Base-by-base conservation (phyloP, 2,329 filamentous ascomycete species). In the Diaporthe batatas region DNA sequence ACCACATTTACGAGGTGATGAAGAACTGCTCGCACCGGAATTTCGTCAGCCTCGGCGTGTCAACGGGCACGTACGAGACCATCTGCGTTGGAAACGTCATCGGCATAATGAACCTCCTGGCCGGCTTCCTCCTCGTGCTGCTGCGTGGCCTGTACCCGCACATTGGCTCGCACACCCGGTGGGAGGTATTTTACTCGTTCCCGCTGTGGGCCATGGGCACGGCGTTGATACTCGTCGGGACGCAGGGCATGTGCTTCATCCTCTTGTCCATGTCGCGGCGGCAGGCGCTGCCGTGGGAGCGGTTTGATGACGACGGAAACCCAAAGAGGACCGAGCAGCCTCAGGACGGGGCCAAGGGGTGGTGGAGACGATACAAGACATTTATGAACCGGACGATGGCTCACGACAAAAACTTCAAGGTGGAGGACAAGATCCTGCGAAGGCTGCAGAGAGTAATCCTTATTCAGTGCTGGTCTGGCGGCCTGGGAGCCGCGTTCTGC, bases 11-110 rank as follows among this genome's bases (percentile, higher is more conserved):
- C 76, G 78, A 81, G 42, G 82, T 87, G 39, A 81, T 87, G 23
- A 82, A 81, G 72, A 85, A 84, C 77, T 86, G 85, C 80, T 87
- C 85, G 25, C 81, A 86, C 76, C 82, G 86, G 70, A 84, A 86
- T 77, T 86, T 90, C 75, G 81, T 89, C 58, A 85, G 87, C 51
- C 82, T 90, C 8, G 88, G 87, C 73, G 84, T 89, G 44, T 86
- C 83, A 76, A 88, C 86, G 76, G 85, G 85, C 49, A 86, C 85
- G 3, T 84, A 85, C 68, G 85, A 86, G 78, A 86, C 85, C 2
- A 75, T 86, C 14, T 87, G 85, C 78, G 82, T 85, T 39, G 84
- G 84, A 1, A 86, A 84, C 1, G 76, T 80, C 1, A 77, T 86
- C 10, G 85, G 85, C 8, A 83, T 86, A 42, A 78, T 78, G n/a